Evolutionary conservation across 2,329 filamentous ascomycete genomes (phyloP), one percentile per base, ranked within the genome.

Genomic region (Diaporthe eres): DNA sequence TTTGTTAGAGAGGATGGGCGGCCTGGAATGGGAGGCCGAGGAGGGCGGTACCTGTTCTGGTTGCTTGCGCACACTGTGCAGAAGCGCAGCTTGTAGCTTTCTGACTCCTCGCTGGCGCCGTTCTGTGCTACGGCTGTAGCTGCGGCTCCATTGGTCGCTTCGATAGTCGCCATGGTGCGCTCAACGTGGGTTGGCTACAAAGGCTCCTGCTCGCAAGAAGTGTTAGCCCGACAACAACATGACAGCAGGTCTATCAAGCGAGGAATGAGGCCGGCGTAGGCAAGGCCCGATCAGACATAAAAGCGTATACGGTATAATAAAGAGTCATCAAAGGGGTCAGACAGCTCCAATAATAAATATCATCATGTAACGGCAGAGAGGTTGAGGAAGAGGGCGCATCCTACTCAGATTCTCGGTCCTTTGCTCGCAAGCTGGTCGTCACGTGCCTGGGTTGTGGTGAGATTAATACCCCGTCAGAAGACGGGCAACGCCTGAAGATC

Each of bases 1-100:
- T 22, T 49, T 53, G 22, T 57, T 68, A 71, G 82, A 58, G 80
- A 28, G 10, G 34, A 78, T 63, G 68, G 15, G 51, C 37, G 44
- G 47, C 42, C 57, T 68, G 31, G 15, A 28, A 39, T 47, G 12
- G 31, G 51, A 73, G 28, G 67, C 81, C 15, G 22, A 19, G 28
- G 15, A 19, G 13, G 6, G 47, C 13, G 89, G 78, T 88, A 98
- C 92, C 97, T 92, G 82, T 99, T 99, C 85, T 99, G 95, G 81
- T 99, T 99, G 81, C 95, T 98, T 10, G 97, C 97, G 85, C 97
- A 99, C n/a, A 99, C 96, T 3, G 97, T 98, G 88, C 96, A 98
- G 85, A 98, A 98, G 82, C 94, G 97, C 77, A 99, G 90, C 85
- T 97, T 98, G 89, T 93, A 98, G 71, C 89, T 9, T n/a, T 87